These are phyloP conservation scores for Punica granatum DNA, from an alignment of 345 rosid species.

Conservation along the genomic window DNA sequence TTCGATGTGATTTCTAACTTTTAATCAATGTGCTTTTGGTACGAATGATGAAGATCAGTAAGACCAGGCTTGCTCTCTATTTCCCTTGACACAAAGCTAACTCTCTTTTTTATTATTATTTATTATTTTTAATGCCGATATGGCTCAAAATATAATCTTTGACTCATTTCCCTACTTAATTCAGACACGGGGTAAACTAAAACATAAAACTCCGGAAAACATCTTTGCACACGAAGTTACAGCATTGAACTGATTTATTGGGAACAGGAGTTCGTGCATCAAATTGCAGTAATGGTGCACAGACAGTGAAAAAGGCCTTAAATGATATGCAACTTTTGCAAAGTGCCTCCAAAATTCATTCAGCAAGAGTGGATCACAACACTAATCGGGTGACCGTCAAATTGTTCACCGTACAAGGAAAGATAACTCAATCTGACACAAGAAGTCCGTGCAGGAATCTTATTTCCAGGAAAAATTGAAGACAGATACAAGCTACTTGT, in stretches of 20 bases:
- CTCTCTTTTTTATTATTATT: too few species aligned
- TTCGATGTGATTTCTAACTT: too few species aligned
- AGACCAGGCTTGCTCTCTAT: too few species aligned
- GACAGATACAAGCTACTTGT: background rate
- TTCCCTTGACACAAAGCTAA: too few species aligned
- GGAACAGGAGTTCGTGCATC: background rate
- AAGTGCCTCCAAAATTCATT: background rate
- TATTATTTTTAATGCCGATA: too few species aligned
- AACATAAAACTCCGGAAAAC: too few species aligned
- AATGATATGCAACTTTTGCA: background rate
- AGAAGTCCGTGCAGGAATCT: background rate
- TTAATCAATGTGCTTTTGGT: too few species aligned
- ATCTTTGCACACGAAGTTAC: too few species aligned
- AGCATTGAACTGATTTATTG: background rate
- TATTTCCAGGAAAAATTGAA: slow-evolving; percentile 20
- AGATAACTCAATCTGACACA: background rate
- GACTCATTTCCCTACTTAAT: too few species aligned
- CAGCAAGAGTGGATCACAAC: background rate
- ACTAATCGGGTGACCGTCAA: background rate
- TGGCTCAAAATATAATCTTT: too few species aligned
- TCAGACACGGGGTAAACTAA: too few species aligned
- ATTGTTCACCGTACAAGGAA: slow-evolving; percentile 17
- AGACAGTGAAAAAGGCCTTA: background rate
- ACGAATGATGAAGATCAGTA: too few species aligned
- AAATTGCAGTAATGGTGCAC: background rate